These are phyloP conservation scores for Kickxella alabastrina DNA, from an alignment of 192 early-diverging fungal species.

Conservation along the genomic window DNA sequence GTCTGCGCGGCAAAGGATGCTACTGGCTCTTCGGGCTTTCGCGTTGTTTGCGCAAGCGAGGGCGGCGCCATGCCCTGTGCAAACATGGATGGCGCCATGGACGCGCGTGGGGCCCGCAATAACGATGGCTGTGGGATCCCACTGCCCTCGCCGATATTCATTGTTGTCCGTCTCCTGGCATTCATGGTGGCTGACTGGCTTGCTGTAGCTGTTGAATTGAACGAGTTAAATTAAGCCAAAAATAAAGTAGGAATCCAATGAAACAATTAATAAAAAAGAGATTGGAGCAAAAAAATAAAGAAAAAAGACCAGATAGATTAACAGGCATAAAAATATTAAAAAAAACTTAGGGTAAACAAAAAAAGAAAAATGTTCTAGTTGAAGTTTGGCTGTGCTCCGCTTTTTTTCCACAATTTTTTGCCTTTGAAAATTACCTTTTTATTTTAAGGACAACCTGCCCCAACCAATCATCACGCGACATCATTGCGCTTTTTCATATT, in stretches of 20 bases:
- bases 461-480: too few relatives aligned
- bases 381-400: neutral
- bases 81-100: slow-evolving; percentile 49
- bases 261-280: neutral
- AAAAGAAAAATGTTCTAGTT: neutral
- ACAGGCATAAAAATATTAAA: neutral
- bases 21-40: slow-evolving; percentile 28
- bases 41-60: slow-evolving; percentile 24
- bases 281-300: neutral
- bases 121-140: slow-evolving; percentile 48
- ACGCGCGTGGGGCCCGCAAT: slow-evolving; percentile 43
- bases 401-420: too few relatives aligned
- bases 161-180: slow-evolving; percentile 46
- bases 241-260: neutral
- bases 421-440: too few relatives aligned
- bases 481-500: too few relatives aligned
- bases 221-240: neutral
- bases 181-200: slow-evolving; percentile 22
- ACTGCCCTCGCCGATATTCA: slow-evolving; percentile 50
- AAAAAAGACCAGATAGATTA: slow-evolving; percentile 1
- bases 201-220: neutral
- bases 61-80: slow-evolving; percentile 17
- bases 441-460: too few relatives aligned
- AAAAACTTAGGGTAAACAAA: neutral
- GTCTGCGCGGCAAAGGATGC: slow-evolving; percentile 35